Conservation (phyloP, 2,329 filamentous ascomycete genomes). For the Trichoderma sp. region DNA sequence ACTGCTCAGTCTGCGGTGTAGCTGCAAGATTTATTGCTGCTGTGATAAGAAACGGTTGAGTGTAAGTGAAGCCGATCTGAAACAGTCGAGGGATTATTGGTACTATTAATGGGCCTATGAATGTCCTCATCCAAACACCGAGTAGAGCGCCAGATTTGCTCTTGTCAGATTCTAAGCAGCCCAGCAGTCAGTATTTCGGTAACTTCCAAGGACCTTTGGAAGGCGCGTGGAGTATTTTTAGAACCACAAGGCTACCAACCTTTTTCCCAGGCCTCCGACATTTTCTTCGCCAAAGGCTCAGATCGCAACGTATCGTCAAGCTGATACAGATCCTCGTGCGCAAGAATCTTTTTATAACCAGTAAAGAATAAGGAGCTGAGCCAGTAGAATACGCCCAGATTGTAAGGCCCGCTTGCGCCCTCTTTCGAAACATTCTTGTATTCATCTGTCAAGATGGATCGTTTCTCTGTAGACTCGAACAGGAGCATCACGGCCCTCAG, state of each 20-base stretch:
- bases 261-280: conserved; percentile 33
- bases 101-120: conserved; percentile 27
- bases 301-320: conserved; percentile 33
- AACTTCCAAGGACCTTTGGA: background rate
- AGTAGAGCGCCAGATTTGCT: conserved; percentile 29
- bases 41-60: conserved; percentile 37
- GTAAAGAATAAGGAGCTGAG: conserved; percentile 52
- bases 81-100: conserved; percentile 32
- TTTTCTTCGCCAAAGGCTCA: conserved; percentile 28
- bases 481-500: conserved; percentile 31
- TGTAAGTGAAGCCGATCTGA: conserved; percentile 36
- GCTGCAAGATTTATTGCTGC: conserved; percentile 31
- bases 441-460: conserved; percentile 27
- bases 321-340: conserved; percentile 43
- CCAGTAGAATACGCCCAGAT: conserved; percentile 56
- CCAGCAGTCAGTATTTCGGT: background rate
- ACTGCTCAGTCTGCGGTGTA: conserved; percentile 31
- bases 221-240: background rate
- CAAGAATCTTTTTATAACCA: conserved; percentile 38
- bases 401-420: conserved; percentile 54
- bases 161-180: conserved; percentile 32
- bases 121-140: conserved; percentile 26
- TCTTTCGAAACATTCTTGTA: conserved; percentile 48
- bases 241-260: conserved; percentile 7
- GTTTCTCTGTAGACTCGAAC: conserved; percentile 32